Percentiles rank a stretch among this genome's conserved stretches.
phyloP scores from a whole-genome alignment of 495 filamentous ascomycete species.

The Neurospora sp. region DNA sequence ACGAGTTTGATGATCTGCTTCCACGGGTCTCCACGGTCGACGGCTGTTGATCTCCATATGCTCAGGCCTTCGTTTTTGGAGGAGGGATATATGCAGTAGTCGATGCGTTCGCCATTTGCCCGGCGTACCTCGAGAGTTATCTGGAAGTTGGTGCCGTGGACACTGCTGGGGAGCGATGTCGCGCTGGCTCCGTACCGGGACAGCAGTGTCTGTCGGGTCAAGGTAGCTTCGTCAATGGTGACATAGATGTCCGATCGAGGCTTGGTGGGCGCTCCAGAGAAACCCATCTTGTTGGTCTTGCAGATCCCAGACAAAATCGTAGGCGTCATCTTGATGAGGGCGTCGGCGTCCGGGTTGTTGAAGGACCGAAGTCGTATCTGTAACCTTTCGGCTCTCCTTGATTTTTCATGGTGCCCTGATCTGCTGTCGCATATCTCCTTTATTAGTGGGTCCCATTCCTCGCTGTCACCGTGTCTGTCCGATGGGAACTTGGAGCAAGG shows the following conservation, averaged over 20 bases:
- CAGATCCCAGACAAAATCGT: constrained; percentile 74
- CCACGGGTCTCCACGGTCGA: constrained; percentile 71
- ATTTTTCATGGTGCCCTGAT: constrained; percentile 62
- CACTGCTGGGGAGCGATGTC: constrained; percentile 49
- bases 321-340: constrained; percentile 72
- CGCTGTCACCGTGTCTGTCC: constrained; percentile 44
- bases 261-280: constrained; percentile 81
- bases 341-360: constrained; percentile 60
- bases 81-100: constrained; percentile 76
- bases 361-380: constrained; percentile 72
- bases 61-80: constrained; percentile 66
- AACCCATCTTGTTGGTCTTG: constrained; percentile 82
- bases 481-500: constrained; percentile 36
- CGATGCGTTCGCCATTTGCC: constrained; percentile 65
- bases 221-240: constrained; percentile 61
- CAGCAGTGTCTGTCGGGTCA: constrained; percentile 68
- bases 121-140: constrained; percentile 81
- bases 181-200: constrained; percentile 71
- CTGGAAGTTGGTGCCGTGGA: constrained; percentile 66
- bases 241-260: constrained; percentile 90
- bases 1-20: constrained; percentile 76
- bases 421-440: constrained; percentile 62
- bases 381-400: constrained; percentile 56
- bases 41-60: constrained; percentile 77
- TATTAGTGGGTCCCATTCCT: constrained; percentile 69